phyloP scores from a whole-genome alignment of 176 grass and related monocot genomes.

The Carex kokanica region DNA sequence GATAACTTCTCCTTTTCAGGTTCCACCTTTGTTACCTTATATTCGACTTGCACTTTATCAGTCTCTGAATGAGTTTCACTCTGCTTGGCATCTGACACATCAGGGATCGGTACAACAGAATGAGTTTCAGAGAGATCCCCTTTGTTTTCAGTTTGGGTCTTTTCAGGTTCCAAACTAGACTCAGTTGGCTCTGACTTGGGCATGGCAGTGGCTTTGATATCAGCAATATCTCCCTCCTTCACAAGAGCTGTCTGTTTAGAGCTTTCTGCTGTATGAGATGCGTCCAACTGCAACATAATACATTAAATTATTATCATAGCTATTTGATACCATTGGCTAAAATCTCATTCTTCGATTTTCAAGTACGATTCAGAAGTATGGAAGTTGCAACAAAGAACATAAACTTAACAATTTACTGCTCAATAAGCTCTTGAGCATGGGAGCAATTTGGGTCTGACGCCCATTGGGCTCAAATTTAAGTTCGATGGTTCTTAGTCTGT shows the following conservation, averaged over 20 bases:
- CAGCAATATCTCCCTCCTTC: slow-evolving; percentile 29
- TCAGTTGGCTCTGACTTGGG: neutral
- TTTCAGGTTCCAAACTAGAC: slow-evolving; percentile 3
- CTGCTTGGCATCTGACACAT: slow-evolving; percentile 12
- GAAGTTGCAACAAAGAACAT: neutral
- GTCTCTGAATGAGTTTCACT: slow-evolving; percentile 3
- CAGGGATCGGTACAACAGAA: neutral
- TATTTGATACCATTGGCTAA: neutral
- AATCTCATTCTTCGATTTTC: neutral
- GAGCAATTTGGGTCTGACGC: no score
- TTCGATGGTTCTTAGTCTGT: no score
- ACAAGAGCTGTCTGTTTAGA: slow-evolving; percentile 33
- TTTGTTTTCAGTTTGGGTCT: slow-evolving; percentile 13
- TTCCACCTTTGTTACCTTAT: neutral
- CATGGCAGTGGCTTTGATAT: slow-evolving; percentile 20
- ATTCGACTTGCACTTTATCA: neutral
- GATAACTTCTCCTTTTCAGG: slow-evolving; percentile 1
- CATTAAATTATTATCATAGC: neutral
- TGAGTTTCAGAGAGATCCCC: neutral
- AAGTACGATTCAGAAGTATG: neutral
- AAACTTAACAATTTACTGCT: neutral
- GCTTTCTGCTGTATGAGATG: slow-evolving; percentile 33
- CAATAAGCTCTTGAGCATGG: neutral
- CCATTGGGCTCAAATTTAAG: no score
- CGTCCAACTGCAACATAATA: slow-evolving; percentile 45